Evolutionary conservation across 73 alveolate species (phyloP), one percentile per base, ranked within the genome.

Genomic region (Stentor coeruleus): DNA sequence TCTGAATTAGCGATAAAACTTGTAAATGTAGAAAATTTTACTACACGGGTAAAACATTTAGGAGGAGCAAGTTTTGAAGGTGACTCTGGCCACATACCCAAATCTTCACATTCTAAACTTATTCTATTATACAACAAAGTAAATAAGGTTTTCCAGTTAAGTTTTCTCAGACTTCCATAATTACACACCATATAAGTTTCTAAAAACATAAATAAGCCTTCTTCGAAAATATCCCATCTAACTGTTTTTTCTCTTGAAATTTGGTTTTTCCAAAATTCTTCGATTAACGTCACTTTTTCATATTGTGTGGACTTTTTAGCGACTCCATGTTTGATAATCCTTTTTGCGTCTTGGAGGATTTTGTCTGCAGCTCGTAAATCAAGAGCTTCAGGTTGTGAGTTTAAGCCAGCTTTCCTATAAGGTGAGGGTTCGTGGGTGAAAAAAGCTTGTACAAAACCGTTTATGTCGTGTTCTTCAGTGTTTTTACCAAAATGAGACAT

Each of bases 291-390:
- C 66, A 20, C 39, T 20, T 11, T 66, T 66, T 66, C 79, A 20
- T 66, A 31, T 66, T 20, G 37, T 37, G 14, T 2, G 11, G n/a
- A 15, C 2, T 66, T 66, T 66, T 66, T 66, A 37, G 11, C 33
- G 42, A 66, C 37, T 66, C 79, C 79, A 66, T 66, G n/a, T 2
- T 33, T 20, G n/a, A 66, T 31, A 40, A 66, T 38, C 55, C 55
- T 79, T 6, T 58, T 79, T 6, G 81, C 79, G n/a, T 66, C 79
- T 66, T 66, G 79, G 15, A 66, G 39, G n/a, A 66, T 1, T 2
- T 66, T 66, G 20, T 66, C 79, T 26, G 79, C 79, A 40, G 79
- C 79, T 14, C 79, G 79, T 28, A 66, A 11, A 33, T 66, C 79
- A 26, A 66, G 11, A 20, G 79, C 11, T 66, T 66, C 39, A 14